phyloP scores from a whole-genome alignment of 768 basidiomycete species.

The Boletellus emodensis region DNA sequence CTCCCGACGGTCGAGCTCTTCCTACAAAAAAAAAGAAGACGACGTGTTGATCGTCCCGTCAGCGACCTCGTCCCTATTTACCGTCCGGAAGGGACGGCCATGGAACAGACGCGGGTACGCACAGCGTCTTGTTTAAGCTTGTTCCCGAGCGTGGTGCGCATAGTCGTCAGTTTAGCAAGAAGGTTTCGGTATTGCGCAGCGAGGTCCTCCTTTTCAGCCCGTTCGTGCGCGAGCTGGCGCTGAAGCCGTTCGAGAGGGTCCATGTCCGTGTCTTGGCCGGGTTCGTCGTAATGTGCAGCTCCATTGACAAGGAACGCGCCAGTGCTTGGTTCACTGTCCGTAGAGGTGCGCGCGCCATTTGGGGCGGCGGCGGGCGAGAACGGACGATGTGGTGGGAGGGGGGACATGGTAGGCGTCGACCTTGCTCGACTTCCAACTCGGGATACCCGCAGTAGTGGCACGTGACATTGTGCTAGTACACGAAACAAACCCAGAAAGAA shows the following conservation, averaged over 20 bases:
- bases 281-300: constrained; percentile 32
- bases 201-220: constrained; percentile 85
- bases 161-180: constrained; percentile 83
- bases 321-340: constrained; percentile 39
- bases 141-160: constrained; percentile 90
- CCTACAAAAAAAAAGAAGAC: constrained; percentile 46
- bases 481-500: background rate
- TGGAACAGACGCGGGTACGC: constrained; percentile 29
- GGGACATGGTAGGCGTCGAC: constrained; percentile 19
- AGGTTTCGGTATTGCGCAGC: constrained; percentile 82
- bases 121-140: constrained; percentile 97
- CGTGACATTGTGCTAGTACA: constrained; percentile 5
- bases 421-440: constrained; percentile 8
- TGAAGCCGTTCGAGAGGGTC: constrained; percentile 61
- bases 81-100: too few relatives aligned
- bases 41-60: too few relatives aligned
- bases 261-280: constrained; percentile 37
- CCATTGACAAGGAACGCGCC: constrained; percentile 31
- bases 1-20: constrained; percentile 95
- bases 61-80: too few relatives aligned
- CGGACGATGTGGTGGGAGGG: constrained; percentile 27
- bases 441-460: constrained; percentile 6
- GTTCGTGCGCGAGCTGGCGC: constrained; percentile 67
- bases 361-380: constrained; percentile 23
- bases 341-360: constrained; percentile 33